Percentiles rank a stretch among this genome's conserved stretches.
Conservation (phyloP, 1,284 basidiomycete species). For the Grifola frondosa region DNA sequence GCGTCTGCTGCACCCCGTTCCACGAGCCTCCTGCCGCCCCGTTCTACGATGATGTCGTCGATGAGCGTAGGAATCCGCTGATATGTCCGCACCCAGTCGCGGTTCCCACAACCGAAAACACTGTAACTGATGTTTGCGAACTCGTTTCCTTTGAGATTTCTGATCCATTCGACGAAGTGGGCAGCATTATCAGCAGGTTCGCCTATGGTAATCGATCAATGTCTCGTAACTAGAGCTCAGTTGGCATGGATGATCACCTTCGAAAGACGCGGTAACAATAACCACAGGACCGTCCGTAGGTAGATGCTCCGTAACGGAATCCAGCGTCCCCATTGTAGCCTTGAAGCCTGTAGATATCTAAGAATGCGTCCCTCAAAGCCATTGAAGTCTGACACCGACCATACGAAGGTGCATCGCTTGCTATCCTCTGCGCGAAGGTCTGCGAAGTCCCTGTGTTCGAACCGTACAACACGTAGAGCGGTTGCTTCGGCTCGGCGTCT, state of each 20-base stretch:
- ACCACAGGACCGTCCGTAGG: conserved; percentile 49
- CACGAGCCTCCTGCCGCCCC: conserved; percentile 43
- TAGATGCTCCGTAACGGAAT: conserved; percentile 40
- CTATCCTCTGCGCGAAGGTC: conserved; percentile 49
- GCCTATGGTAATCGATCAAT: conserved; percentile 21
- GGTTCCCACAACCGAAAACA: conserved; percentile 56
- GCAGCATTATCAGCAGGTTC: conserved; percentile 52
- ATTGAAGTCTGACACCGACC: conserved; percentile 28
- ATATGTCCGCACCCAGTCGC: conserved; percentile 53
- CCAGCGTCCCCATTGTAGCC: conserved; percentile 42
- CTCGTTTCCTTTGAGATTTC: conserved; percentile 31
- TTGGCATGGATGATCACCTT: conserved; percentile 33
- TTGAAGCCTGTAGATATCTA: conserved; percentile 37
- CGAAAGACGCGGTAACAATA: conserved; percentile 52
- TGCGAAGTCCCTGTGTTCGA: conserved; percentile 54
- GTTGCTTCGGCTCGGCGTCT: conserved; percentile 21
- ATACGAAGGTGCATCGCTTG: conserved; percentile 38
- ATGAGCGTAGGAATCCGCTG: conserved; percentile 49
- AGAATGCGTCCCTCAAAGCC: too few relatives aligned
- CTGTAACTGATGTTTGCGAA: conserved; percentile 42
- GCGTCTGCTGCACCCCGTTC: conserved; percentile 44
- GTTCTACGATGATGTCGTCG: conserved; percentile 39
- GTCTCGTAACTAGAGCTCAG: background rate
- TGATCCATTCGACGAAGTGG: conserved; percentile 45
- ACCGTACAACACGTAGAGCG: conserved; percentile 45